Base-by-base conservation (phyloP, 2,329 filamentous ascomycete species). In the Sporothrix brasiliensis region DNA sequence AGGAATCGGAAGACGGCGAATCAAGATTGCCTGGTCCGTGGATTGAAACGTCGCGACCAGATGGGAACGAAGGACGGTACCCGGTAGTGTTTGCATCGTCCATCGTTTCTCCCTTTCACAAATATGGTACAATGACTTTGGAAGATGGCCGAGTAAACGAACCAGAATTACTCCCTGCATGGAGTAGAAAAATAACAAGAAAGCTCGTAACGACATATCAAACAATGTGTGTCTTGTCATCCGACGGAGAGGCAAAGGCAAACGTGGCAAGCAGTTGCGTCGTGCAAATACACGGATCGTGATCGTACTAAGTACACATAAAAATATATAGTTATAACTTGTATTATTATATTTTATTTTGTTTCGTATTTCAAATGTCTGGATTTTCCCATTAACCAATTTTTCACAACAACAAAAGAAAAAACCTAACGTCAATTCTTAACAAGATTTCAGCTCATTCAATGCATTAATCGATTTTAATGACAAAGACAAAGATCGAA, bases 71-170 rank as follows among this genome's bases (percentile, higher is more conserved):
- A 2, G 1, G 24, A 10, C 30, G 60, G 60, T 47, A n/a, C 3
- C 14, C 60, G 60, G 60, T 3, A 63, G 58, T 63, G 58, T 47
- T 47, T 63, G 58, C 58, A 63, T 47, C 21, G n/a, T 24, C 21
- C 53, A 9, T 24, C 9, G 21, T 41, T 63, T 27, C 30, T 14
- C 60, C 34, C 16, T 63, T 21, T 9, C 19, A 9, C 21, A 11
- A 14, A 24, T 10, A 44, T 11, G 56, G 21, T 34, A 34, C 34
- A 9, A 34, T 4, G 56, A 41, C 34, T 19, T n/a, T 41, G 56
- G 56, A 4, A 5, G 19, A n/a, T 21, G 11, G 44, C 34, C 27
- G 3, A 3, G 27, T 30, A 3, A 30, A 30, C 27, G 27, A 30
- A 5, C 27, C 4, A 30, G 27, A 4, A 3, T 30, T 1, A 30